Evolutionary conservation across 2,329 filamentous ascomycete species (phyloP).

Genomic region (Colletotrichum sp.): DNA sequence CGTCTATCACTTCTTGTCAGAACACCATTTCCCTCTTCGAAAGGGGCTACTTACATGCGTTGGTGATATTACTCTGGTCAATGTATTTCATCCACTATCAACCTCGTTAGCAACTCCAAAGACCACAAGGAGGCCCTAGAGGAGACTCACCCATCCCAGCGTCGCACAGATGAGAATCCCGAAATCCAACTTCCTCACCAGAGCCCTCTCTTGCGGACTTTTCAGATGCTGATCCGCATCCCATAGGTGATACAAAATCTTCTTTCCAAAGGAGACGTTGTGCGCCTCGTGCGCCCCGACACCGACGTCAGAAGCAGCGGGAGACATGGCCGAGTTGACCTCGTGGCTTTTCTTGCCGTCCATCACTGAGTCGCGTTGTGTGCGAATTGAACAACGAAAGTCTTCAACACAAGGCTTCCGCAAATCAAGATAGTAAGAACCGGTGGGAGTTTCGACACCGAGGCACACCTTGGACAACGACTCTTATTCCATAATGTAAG

Average conservation of each 20-base stretch:
- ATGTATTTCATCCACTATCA: conserved; percentile 7
- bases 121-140: rapidly evolving
- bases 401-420: rapidly evolving
- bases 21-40: rapidly evolving
- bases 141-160: not conserved
- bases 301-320: not conserved
- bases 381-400: not conserved
- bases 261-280: not conserved
- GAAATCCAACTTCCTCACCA: conserved; percentile 5
- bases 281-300: not conserved
- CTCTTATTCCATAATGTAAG: not conserved
- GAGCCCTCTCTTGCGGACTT: not conserved
- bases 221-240: not conserved
- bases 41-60: not conserved
- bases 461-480: not conserved
- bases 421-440: not conserved
- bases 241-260: conserved; percentile 1
- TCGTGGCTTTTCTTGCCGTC: not conserved
- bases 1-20: not conserved
- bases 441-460: not conserved
- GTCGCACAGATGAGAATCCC: not conserved
- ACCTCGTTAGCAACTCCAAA: not conserved
- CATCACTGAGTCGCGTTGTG: not conserved
- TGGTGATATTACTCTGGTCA: conserved; percentile 7
- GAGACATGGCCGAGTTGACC: not conserved